Evolutionary conservation across 805 yeast species (phyloP), one percentile per base, ranked within the genome.

Genomic region (Wickerhamomyces bisporus): DNA sequence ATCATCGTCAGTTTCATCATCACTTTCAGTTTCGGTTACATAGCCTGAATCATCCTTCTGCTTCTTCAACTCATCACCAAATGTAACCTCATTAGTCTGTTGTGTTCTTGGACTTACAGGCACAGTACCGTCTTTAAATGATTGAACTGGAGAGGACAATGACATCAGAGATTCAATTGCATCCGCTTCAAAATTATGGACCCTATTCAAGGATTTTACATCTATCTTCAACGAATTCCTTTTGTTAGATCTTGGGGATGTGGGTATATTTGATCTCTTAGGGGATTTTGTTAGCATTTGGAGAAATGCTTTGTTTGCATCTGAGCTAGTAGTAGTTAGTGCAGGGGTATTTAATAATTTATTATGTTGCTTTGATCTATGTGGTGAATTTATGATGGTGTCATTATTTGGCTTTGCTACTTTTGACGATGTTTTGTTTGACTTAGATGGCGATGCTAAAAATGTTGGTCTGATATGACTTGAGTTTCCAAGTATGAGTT

Each of bases 141-240:
- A 15, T 44, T 44, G 23, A 44, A 47, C 24, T 5, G 68, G 66
- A 1, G 66, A 61, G 6, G 70, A 55, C 17, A 66, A 47, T 1
- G 70, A 63, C 69, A 66, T 66, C 15, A 66, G 44, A 4, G 68
- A 65, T 32, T 64, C 67, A 3, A 66, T 58, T 2, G 69, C 71
- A 37, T 64, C 69, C 4, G 59, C 68, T 41, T 65, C 68, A 4
- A 62, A 57, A 6, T 57, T 57, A 51, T 29, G n/a, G n/a, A n/a
- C n/a, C n/a, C n/a, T n/a, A n/a, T n/a, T n/a, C n/a, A n/a, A n/a
- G n/a, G n/a, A n/a, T n/a, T n/a, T n/a, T n/a, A n/a, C n/a, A n/a
- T n/a, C n/a, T n/a, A n/a, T n/a, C n/a, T n/a, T n/a, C n/a, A n/a
- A n/a, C n/a, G n/a, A n/a, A n/a, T n/a, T n/a, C n/a, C n/a, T n/a